phyloP scores from a whole-genome alignment of 306 rosid genomes.

The Neltuma alba region DNA sequence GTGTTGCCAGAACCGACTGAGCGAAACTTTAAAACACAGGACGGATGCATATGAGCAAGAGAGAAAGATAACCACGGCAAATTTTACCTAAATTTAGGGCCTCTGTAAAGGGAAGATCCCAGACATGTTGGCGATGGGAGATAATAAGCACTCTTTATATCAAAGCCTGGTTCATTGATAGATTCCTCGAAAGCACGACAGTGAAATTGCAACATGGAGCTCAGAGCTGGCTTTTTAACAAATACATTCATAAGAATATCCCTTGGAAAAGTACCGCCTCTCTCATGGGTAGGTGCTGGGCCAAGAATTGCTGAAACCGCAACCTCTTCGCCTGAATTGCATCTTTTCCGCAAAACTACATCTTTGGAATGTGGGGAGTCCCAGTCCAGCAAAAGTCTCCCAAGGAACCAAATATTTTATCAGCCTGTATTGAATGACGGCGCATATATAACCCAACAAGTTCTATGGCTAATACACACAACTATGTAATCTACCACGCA shows the following conservation, averaged over 20 bases:
- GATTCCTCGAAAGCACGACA: constrained; percentile 48
- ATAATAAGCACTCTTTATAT: constrained; percentile 53
- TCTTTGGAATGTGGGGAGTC: constrained; percentile 62
- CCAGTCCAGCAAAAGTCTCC: constrained; percentile 67
- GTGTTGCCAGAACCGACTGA: background rate
- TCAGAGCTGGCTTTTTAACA: constrained; percentile 63
- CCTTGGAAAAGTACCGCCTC: constrained; percentile 46
- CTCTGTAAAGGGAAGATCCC: constrained; percentile 42
- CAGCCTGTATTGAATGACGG: constrained; percentile 46
- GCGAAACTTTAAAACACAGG: background rate
- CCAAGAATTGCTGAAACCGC: constrained; percentile 74
- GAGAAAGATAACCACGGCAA: background rate
- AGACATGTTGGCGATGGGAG: constrained; percentile 43
- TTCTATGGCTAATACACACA: background rate
- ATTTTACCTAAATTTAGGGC: constrained; percentile 47
- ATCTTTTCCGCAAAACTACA: constrained; percentile 65
- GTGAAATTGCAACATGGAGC: constrained; percentile 73
- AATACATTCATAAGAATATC: constrained; percentile 74
- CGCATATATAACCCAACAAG: constrained; percentile 1
- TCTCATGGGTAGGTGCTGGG: constrained; percentile 33
- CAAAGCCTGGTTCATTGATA: constrained; percentile 37
- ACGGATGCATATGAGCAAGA: background rate
- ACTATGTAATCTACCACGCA: background rate
- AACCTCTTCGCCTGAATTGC: constrained; percentile 69
- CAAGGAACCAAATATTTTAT: constrained; percentile 35